A percentile compares a stretch with the other conserved stretches of the same genome.
Conservation (phyloP, 75 land plant species). For the Pinus albicaulis region DNA sequence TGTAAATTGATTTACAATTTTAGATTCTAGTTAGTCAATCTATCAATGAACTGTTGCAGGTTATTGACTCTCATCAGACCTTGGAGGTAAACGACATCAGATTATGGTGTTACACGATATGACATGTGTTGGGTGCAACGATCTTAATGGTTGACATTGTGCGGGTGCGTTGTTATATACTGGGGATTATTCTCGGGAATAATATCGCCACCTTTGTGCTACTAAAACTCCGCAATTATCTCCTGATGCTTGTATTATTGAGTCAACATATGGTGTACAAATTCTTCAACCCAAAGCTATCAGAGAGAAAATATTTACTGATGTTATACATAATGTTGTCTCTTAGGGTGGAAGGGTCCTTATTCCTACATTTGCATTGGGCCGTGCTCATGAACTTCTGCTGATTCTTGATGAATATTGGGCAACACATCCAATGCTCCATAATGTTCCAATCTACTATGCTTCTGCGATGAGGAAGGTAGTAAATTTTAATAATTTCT, state of each 20-base stretch:
- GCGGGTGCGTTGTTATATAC: slow-evolving; percentile 94
- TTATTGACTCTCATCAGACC: slow-evolving; percentile 96
- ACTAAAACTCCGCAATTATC: slow-evolving; percentile 92
- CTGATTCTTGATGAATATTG: slow-evolving; percentile 96
- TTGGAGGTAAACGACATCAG: slow-evolving; percentile 93
- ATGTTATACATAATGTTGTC: slow-evolving; percentile 73
- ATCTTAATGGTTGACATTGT: slow-evolving; percentile 99
- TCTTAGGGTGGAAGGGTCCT: slow-evolving; percentile 93
- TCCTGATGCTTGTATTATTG: slow-evolving; percentile 96
- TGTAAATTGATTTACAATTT: not conserved
- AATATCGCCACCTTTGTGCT: slow-evolving; percentile 94
- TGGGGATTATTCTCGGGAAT: slow-evolving; percentile 97
- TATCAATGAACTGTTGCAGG: slow-evolving; percentile 43
- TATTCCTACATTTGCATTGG: slow-evolving; percentile 97
- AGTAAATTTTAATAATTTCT: not conserved
- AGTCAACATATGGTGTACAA: slow-evolving; percentile 98
- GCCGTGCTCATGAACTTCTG: slow-evolving; percentile 95
- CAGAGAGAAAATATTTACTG: slow-evolving; percentile 92
- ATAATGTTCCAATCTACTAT: slow-evolving; percentile 91
- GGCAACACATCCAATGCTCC: slow-evolving; percentile 93
- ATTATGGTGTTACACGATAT: slow-evolving; percentile 99
- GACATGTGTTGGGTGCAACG: slow-evolving; percentile 98
- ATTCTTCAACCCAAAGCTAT: slow-evolving; percentile 81
- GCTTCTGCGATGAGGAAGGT: slow-evolving; percentile 39
- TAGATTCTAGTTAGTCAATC: not conserved